Conservation (phyloP, 2,329 filamentous ascomycete species). For the Hypoxylon sp. region DNA sequence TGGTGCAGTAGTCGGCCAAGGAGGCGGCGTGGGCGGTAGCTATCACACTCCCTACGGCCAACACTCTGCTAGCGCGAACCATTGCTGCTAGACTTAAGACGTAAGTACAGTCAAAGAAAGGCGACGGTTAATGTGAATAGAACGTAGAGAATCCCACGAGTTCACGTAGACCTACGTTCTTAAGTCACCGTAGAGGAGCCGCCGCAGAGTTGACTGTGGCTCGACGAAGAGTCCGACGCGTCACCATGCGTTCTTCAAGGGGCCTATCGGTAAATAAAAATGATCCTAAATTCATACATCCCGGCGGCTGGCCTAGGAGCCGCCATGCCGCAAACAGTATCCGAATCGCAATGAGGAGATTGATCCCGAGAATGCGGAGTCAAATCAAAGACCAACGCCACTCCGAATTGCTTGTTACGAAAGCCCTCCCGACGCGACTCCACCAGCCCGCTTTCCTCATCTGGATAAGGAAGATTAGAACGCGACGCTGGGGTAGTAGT, state of each 20-base stretch:
- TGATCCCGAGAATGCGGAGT: neutral
- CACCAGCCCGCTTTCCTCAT: neutral
- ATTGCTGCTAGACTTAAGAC: slow-evolving; percentile 1
- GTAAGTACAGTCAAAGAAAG: too few relatives aligned
- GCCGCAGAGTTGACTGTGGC: too few relatives aligned
- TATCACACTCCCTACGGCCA: slow-evolving; percentile 7
- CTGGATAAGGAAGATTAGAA: neutral
- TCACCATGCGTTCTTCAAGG: neutral
- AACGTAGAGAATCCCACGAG: too few relatives aligned
- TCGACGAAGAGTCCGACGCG: too few relatives aligned
- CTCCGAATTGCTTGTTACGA: neutral
- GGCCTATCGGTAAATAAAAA: neutral
- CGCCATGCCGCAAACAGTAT: neutral
- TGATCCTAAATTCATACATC: neutral
- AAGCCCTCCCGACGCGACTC: slow-evolving; percentile 2
- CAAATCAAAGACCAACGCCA: neutral
- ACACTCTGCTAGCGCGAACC: neutral
- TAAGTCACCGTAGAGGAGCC: too few relatives aligned
- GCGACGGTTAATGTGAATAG: too few relatives aligned
- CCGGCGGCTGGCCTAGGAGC: neutral
- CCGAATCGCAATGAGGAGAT: neutral
- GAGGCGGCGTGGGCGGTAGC: slow-evolving; percentile 10
- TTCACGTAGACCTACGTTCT: too few relatives aligned
- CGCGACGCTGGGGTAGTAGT: slow-evolving; percentile 3
- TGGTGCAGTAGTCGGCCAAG: slow-evolving; percentile 31